Base-by-base conservation (phyloP, 306 rosid genomes). In the Adenanthera pavonina region DNA sequence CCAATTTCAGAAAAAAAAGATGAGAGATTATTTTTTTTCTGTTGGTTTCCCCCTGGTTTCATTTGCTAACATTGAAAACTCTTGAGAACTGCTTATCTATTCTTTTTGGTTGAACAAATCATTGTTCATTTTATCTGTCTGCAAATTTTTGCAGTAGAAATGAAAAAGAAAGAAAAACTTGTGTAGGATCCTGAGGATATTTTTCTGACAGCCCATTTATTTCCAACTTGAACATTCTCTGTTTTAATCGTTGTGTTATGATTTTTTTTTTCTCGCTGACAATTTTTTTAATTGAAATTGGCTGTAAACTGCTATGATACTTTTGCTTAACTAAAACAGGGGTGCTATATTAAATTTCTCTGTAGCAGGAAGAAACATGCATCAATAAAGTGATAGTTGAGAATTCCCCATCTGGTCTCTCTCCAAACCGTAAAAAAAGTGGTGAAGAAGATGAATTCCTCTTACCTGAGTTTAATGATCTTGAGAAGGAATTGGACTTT, bases 361-460 rank as follows among this genome's bases (percentile, higher is more conserved):
- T 76, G 41, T 74, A 54, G 17, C 87, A 93, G 97, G 97, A 89
- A 72, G 94, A 86, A 84, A 69, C 77, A 75, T 74, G 71, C 89
- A 76, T 75, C 62, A 89, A 57, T 30, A 90, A 78, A 79, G 80
- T 65, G 72, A 56, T 82, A 40, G 53, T 54, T 78, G 85, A 80
- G 51, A 81, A 72, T 82, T 89, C 90, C 72, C 53, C 79, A 33
- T 20, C 44, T 34, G 69, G 83, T 74, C 25, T 78, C 65, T 86
- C 93, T 64, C 89, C 91, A 46, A 68, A 84, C 74, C 67, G 69
- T 81, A 85, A 64, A 66, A 79, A 76, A 25, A 79, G 48, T 36
- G 91, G 49, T 75, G 92, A 82, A 83, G 95, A 88, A 86, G 95
- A 87, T 35, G 92, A 87, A 44, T 70, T 81, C 64, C 85, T 88